phyloP scores from a whole-genome alignment of 441 rosid species.

The Capsella rubella region DNA sequence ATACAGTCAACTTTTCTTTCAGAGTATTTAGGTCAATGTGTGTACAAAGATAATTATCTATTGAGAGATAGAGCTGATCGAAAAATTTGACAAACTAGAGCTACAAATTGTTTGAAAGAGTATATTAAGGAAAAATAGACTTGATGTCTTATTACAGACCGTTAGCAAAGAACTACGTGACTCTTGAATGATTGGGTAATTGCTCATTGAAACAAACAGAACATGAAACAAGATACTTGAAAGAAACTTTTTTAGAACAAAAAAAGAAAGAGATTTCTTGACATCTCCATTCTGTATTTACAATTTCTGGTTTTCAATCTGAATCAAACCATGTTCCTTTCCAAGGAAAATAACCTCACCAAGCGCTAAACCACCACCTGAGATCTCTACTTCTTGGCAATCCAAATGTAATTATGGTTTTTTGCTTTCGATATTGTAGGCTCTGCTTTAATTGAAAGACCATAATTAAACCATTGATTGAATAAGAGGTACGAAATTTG shows the following conservation, averaged over 20 bases:
- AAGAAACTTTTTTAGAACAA: background rate
- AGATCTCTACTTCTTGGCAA: constrained; percentile 36
- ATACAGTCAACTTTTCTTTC: background rate
- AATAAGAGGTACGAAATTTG: background rate
- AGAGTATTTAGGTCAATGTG: background rate
- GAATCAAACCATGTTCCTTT: constrained; percentile 34
- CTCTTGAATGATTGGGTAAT: constrained; percentile 3
- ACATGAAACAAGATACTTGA: constrained; percentile 23
- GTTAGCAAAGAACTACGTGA: constrained; percentile 21
- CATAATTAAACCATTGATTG: background rate
- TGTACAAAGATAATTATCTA: background rate
- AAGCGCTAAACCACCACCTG: constrained; percentile 32
- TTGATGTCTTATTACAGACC: constrained; percentile 30
- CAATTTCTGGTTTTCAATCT: constrained; percentile 36
- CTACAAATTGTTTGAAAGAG: constrained; percentile 19
- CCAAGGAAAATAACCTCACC: constrained; percentile 25
- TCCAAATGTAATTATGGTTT: constrained; percentile 27
- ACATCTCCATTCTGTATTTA: constrained; percentile 31
- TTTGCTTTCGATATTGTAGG: background rate
- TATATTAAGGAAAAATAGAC: constrained; percentile 19
- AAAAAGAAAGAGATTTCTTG: constrained; percentile 23
- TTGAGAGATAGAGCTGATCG: background rate
- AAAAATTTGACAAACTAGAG: background rate
- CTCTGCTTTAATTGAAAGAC: constrained; percentile 32
- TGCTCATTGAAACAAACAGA: constrained; percentile 29